Evolutionary conservation across 2,329 filamentous ascomycete species (phyloP), one percentile per base, ranked within the genome.

Genomic region (Madurella fahalii): DNA sequence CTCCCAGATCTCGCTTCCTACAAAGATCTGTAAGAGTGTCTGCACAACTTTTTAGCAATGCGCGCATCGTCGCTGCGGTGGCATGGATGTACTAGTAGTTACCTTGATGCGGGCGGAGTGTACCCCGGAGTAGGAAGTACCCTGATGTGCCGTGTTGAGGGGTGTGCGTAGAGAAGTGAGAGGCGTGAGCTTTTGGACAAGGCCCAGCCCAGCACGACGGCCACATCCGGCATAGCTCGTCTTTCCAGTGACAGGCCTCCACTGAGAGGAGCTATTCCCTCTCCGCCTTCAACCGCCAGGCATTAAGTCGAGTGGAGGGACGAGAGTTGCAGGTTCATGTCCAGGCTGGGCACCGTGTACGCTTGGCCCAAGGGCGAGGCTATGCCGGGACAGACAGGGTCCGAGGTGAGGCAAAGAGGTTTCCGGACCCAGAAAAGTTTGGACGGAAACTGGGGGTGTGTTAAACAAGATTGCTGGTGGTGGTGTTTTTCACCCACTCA

Each of bases 181-280:
- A 25, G 7, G 25, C 25, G 25, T 25, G 25, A 3, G 7, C 25
- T 25, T 25, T 25, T 25, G 25, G 25, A 25, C 25, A 25, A 7
- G 18, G 32, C 37, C 54, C 53, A 54, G 52, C 46, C 41, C 49
- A 59, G 48, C 52, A 53, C 31, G 40, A 30, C 32, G 42, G 53
- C 59, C 53, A 49, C 52, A 63, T 60, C 32, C 37, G 59, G 62
- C 46, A 57, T 61, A 63, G 59, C 46, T 42, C n/a, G 44, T 12
- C 40, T 53, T 53, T 42, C 50, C 52, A 45, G 47, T 40, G 32
- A 51, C 25, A 34, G 50, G 37, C 46, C 52, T 57, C 54, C 48
- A 40, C 34, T 12, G 7, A 15, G 40, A 37, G 37, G 47, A 44
- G 41, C 47, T 39, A 32, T 53, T 37, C 42, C 43, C 25, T 25